Evolutionary conservation across 108 stramenopile species (phyloP).

Genomic region (Cyclotella atomus): DNA sequence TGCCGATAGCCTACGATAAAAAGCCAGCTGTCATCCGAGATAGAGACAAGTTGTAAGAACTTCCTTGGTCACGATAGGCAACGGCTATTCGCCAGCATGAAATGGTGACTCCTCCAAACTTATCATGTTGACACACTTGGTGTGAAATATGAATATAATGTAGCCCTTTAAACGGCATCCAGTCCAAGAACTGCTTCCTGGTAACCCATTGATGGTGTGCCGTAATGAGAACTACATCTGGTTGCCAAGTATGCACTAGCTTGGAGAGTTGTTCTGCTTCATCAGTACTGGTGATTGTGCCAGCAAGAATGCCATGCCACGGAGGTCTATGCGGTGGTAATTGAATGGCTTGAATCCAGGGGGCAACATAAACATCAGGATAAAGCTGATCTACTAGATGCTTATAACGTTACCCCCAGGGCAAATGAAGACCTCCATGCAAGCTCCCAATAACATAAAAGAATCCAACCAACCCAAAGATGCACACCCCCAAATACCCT

Average conservation of each 20-base stretch:
- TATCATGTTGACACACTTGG: not conserved
- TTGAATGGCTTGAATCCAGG: not conserved
- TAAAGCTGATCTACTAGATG: constrained; percentile 16
- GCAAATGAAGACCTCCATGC: constrained; percentile 10
- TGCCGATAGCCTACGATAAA: not conserved
- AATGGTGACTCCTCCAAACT: not conserved
- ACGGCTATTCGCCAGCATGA: not conserved
- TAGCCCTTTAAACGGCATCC: not conserved
- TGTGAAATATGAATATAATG: not conserved
- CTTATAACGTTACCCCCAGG: not conserved
- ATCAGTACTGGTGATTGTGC: not conserved
- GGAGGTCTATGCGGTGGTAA: constrained; percentile 2
- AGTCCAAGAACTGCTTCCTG: not conserved
- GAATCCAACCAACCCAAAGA: constrained; percentile 16
- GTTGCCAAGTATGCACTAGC: not conserved
- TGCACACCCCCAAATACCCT: not conserved
- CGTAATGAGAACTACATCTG: not conserved
- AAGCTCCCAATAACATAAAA: constrained; percentile 1
- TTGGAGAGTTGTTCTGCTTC: not conserved
- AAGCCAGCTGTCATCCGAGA: not conserved
- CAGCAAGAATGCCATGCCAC: not conserved
- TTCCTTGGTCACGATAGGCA: not conserved
- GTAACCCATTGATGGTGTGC: not conserved
- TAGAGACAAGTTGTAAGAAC: not conserved
- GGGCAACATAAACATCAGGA: not conserved